Base-by-base conservation (phyloP, 768 basidiomycete genomes). In the Lentinula detonsa region DNA sequence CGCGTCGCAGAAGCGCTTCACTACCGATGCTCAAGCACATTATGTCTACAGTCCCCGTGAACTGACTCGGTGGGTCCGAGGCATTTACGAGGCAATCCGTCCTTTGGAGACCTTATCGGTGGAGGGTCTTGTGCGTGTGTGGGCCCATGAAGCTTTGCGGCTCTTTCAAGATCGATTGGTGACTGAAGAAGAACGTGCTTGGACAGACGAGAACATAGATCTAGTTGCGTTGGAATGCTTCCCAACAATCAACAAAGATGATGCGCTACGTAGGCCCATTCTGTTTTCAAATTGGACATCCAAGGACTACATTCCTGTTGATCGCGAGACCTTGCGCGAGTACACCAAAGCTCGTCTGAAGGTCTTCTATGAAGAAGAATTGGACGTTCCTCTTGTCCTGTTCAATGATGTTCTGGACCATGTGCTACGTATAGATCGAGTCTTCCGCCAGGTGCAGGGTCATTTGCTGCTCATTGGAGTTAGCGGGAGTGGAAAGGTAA, bases 281-380 rank as follows among this genome's bases (percentile, higher is more conserved):
- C 76, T 99, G 40, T 99, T 95, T 81, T 98, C 97, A 21, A 98
- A 98, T 72, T 99, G 97, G 97, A 98, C 96, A 1, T 95, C 96
- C 9, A 94, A 95, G 75, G 77, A 98, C 70, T 98, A 98, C 72
- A 86, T 98, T 50, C 88, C 97, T 2, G 96, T 99, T 49, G 93
- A 97, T 63, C 85, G 97, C 54, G 96, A 97, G 67, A 80, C 84
- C 37, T 85, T 99, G 10, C 86, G 97, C 50, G 97, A 98, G 67
- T 98, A 95, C 72, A 95, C 93, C 21, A 98, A 98, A 74, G 95
- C 96, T 18, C 88, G 97, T 46, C 81, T 99, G 18, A 87, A 93
- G 10, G 92, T 98, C n/a, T 99, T 98, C 76, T 97, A 98, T 67
- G 97, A 99, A 72, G 97, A 98, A 76, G 97, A 99, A 74, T 76